A percentile compares a stretch with the other conserved stretches of the same genome.
Conservation (phyloP, 257 asterid species). For the Primulina eburnea region DNA sequence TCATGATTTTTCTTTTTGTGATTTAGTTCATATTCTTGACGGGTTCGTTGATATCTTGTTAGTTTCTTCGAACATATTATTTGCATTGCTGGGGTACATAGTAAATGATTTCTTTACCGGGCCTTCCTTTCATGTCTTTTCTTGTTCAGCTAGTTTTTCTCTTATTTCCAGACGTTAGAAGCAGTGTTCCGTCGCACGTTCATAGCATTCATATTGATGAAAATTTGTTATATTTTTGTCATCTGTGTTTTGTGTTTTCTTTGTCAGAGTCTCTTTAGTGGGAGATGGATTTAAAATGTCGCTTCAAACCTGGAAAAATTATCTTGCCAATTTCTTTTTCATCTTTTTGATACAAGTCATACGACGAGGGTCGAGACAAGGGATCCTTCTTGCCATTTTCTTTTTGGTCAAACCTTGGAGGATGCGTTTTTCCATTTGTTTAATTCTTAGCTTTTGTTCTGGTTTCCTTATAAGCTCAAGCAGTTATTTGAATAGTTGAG, state of each 20-base stretch:
- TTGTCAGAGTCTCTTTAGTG: background rate
- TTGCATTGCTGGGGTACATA: background rate
- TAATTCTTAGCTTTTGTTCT: background rate
- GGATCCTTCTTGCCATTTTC: background rate
- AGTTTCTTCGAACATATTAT: background rate
- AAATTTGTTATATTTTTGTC: too few species aligned
- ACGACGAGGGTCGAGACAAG: too few species aligned
- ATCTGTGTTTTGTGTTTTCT: too few species aligned
- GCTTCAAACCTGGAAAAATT: background rate
- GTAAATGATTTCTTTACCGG: background rate
- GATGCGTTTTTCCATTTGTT: background rate
- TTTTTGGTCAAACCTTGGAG: background rate
- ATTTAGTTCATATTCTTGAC: background rate
- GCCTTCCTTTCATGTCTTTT: constrained; percentile 18
- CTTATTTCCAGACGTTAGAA: background rate
- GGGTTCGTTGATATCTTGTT: constrained; percentile 6
- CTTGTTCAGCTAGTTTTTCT: background rate
- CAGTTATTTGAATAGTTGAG: background rate
- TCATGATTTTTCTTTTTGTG: background rate
- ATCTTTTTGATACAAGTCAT: too few species aligned
- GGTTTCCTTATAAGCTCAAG: background rate
- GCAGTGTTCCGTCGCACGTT: background rate
- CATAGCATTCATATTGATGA: background rate
- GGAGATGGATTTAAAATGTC: background rate
- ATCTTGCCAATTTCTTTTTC: background rate